phyloP scores from a whole-genome alignment of 1,139 yeast genomes.

The Entelexis sorbosivorans region DNA sequence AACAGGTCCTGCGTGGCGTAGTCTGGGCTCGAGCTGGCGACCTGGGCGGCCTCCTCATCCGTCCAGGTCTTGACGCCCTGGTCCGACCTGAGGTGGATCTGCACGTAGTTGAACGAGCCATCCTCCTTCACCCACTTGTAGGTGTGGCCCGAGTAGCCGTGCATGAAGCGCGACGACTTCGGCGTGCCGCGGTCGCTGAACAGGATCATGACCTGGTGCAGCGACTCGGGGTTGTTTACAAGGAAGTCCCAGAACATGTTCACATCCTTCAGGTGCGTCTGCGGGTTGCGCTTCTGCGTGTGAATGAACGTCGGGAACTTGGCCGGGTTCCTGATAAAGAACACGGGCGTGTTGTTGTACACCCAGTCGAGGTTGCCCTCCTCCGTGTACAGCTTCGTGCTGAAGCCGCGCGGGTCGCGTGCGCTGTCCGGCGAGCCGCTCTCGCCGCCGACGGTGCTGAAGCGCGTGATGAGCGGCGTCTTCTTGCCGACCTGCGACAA shows the following conservation, averaged over 20 bases:
- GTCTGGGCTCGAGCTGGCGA: constrained; percentile 55
- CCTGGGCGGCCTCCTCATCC: constrained; percentile 46
- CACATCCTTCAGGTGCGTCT: constrained; percentile 74
- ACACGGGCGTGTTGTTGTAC: constrained; percentile 81
- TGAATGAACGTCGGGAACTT: constrained; percentile 85
- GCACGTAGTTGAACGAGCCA: constrained; percentile 56
- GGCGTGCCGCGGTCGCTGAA: constrained; percentile 71
- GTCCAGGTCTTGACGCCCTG: constrained; percentile 50
- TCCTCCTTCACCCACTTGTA: constrained; percentile 57
- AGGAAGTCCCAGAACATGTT: constrained; percentile 61
- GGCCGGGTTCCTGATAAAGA: constrained; percentile 75
- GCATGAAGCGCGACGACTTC: constrained; percentile 52
- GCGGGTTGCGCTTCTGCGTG: constrained; percentile 76
- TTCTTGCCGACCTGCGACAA: constrained; percentile 65
- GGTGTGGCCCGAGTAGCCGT: constrained; percentile 70
- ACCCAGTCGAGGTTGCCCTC: constrained; percentile 86
- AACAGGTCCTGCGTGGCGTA: constrained; percentile 48
- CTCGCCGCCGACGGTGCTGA: constrained; percentile 87
- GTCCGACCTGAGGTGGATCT: constrained; percentile 52
- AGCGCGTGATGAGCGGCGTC: constrained; percentile 62
- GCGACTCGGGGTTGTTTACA: constrained; percentile 49
- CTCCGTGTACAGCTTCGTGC: constrained; percentile 74
- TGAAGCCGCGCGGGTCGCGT: constrained; percentile 84
- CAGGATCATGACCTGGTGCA: constrained; percentile 53
- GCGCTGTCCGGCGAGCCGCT: constrained; percentile 75